These are phyloP conservation scores for Amanita subjunquillea DNA, from an alignment of 768 basidiomycete species.

Conservation along the genomic window DNA sequence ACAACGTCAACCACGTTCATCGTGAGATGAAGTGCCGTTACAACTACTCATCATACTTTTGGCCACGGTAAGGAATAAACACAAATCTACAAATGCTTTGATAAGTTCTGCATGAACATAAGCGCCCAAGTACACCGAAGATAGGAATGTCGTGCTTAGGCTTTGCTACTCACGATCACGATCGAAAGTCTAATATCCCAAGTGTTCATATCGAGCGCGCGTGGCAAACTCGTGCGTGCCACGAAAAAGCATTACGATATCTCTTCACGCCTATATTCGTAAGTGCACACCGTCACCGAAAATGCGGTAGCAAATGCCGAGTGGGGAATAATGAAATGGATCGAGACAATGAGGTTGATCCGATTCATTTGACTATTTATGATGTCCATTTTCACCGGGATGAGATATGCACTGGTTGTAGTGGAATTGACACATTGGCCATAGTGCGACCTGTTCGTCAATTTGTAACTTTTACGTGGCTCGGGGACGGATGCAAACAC, in stretches of 20 bases:
- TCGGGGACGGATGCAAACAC: background rate
- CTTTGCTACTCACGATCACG: background rate
- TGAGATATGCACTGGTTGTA: background rate
- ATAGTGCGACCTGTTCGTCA: background rate
- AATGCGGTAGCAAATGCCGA: background rate
- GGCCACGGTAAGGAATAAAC: too few relatives aligned
- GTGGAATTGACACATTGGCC: background rate
- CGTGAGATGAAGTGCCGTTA: background rate
- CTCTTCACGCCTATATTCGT: background rate
- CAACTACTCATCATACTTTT: background rate
- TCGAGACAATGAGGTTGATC: background rate
- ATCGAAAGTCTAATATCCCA: conserved; percentile 3
- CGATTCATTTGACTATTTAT: background rate
- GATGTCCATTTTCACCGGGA: background rate
- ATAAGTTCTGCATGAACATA: background rate
- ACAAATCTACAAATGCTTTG: background rate
- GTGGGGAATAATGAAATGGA: background rate
- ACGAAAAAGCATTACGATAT: background rate
- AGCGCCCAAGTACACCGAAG: background rate
- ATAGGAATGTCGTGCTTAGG: background rate
- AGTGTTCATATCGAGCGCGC: background rate
- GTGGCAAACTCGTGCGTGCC: conserved; percentile 1
- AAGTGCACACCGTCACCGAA: background rate
- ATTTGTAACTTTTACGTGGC: background rate
- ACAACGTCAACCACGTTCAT: background rate